Evolutionary conservation across 2,329 filamentous ascomycete genomes (phyloP).

Genomic region (Calonectria pteridis): DNA sequence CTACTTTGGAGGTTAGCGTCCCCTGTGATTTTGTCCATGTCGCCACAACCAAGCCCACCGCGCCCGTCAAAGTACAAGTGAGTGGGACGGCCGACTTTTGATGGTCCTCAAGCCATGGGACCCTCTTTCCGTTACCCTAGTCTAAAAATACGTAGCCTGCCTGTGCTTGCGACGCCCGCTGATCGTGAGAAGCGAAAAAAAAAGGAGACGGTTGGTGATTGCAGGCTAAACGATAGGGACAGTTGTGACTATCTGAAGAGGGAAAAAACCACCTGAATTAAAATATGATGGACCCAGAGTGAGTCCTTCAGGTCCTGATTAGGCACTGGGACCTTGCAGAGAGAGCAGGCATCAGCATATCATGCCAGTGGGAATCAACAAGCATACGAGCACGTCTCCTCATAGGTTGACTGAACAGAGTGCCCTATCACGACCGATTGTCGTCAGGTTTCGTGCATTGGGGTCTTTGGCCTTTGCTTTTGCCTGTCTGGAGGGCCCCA

Average conservation of each 20-base stretch:
- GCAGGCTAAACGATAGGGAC: slow-evolving; percentile 8
- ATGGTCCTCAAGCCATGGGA: slow-evolving; percentile 34
- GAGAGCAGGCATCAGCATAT: slow-evolving; percentile 20
- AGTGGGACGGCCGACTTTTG: slow-evolving; percentile 34
- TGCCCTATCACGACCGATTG: slow-evolving; percentile 38
- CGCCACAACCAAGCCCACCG: slow-evolving; percentile 35
- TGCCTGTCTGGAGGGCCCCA: slow-evolving; percentile 23
- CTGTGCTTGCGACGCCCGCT: slow-evolving; percentile 13
- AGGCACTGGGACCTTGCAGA: slow-evolving; percentile 25
- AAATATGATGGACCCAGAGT: slow-evolving; percentile 24
- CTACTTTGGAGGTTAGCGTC: slow-evolving; percentile 31
- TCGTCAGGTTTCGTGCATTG: slow-evolving; percentile 40
- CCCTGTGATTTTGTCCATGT: slow-evolving; percentile 30
- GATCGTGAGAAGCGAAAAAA: slow-evolving; percentile 29
- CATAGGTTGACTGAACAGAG: slow-evolving; percentile 34
- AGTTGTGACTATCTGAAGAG: slow-evolving; percentile 11
- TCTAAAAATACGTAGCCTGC: slow-evolving; percentile 42
- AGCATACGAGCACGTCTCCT: slow-evolving; percentile 29
- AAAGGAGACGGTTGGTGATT: slow-evolving; percentile 28
- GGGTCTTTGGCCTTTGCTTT: slow-evolving; percentile 23
- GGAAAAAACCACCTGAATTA: not conserved
- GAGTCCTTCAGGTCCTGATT: slow-evolving; percentile 11
- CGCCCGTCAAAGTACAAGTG: slow-evolving; percentile 20
- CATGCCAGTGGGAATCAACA: slow-evolving; percentile 26
- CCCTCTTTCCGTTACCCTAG: slow-evolving; percentile 29